Conservation (phyloP, 345 rosid genomes). For the Carallia pectinifolia region DNA sequence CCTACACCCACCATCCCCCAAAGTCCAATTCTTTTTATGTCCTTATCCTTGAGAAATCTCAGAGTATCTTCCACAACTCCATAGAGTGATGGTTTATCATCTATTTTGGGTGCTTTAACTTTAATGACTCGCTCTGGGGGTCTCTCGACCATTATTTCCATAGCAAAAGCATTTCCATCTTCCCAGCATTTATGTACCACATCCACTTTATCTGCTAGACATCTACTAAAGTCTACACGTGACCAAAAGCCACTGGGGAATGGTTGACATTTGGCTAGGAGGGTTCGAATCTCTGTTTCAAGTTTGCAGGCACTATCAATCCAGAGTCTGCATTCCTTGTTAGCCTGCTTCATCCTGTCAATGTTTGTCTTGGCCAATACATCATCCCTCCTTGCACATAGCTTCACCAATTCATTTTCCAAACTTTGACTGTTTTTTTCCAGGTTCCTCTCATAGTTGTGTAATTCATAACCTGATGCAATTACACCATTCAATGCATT, state of each 20-base stretch:
- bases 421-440: neutral
- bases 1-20: slow-evolving; percentile 37
- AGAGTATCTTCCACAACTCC: slow-evolving; percentile 8
- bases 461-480: neutral
- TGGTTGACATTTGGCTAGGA: neutral
- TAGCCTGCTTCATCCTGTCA: neutral
- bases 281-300: neutral
- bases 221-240: neutral
- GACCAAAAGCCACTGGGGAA: no score
- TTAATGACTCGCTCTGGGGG: neutral
- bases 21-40: slow-evolving; percentile 22
- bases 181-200: neutral
- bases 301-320: neutral
- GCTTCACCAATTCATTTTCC: neutral
- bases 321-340: neutral
- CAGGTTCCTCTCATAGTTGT: neutral
- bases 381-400: slow-evolving; percentile 6
- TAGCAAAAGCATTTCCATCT: no score
- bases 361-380: neutral
- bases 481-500: neutral
- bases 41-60: slow-evolving; percentile 13
- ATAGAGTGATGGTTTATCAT: slow-evolving; percentile 1
- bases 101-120: neutral
- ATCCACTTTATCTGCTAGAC: neutral
- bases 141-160: neutral